Base-by-base conservation (phyloP, 129 eudicot species). In the Artemisia argyi region DNA sequence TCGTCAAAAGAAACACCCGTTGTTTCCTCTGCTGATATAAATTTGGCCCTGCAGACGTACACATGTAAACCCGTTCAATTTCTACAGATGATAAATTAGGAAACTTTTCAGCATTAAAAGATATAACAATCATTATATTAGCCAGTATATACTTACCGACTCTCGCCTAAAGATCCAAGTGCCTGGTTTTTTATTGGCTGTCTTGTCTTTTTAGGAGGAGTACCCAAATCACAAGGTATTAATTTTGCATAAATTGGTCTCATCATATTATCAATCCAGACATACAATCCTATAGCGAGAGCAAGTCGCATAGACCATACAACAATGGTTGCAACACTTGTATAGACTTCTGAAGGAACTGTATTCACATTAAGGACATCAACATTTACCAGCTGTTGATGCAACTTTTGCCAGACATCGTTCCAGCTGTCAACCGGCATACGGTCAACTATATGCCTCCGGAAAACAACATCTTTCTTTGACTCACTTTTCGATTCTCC, bases 301-400 rank as follows among this genome's bases (percentile, higher is more conserved):
- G 98, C 96, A 75, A 93, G 89, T 76, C 98, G 80, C 98, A 93
- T 87, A 32, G 95, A 90, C 98, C 98, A 93, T 44, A 93, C 92
- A 73, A 89, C 98, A 70, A 90, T 88, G 50, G 95, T 89, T 48
- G 97, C 95, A 59, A 84, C 88, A 72, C 90, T 74, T 16, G 96
- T 78, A 76, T 89, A 93, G 19, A 89, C 87, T 71, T 89, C 92
- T 24, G 82, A 83, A 67, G 85, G 87, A 78, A 85, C 88, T 2
- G 83, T 83, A 73, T 87, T 85, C 67, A 50, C 85, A 75, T 89
- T 79, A 48, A 79, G 71, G 70, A 93, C 91, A 77, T 93, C 98
- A 61, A 93, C 97, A 65, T 93, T 93, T 63, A 87, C 96, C 53
- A 93, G 66, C 74, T 93, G 98, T 59, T 89, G 95, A 84, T 93